Base-by-base conservation (phyloP, 2,329 filamentous ascomycete genomes). In the Tolypocladium amazonense region DNA sequence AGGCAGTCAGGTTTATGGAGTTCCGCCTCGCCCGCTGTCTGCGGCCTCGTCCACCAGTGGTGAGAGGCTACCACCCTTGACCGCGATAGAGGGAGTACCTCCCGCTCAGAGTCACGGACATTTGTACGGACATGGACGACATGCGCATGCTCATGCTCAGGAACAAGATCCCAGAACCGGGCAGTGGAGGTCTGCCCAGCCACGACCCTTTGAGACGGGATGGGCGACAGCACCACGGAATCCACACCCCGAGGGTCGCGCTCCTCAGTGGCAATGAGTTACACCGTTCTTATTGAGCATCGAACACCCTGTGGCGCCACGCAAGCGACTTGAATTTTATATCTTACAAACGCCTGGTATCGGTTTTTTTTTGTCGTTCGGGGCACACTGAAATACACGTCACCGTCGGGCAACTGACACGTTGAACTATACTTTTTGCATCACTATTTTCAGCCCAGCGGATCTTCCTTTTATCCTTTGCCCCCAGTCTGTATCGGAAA, bases 41-140 rank as follows among this genome's bases (percentile, higher is more conserved):
- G 70, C 73, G 11, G 65, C 72, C n/a, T 71, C 73, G 8, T 71
- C 74, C 1, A 68, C 70, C 1, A 71, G 72, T 6, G 71, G 72
- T 15, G 77, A 80, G 12, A 73, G 78, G 59, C 69, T 83, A 3
- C 80, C 80, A 5, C 79, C 80, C 2, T 65, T 83, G 43, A 73
- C 79, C 57, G 64, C 67, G 6, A 76, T 82, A 63, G 79, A 82
- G 50, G 71, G 72, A 4, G 64, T 65, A 1, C 67, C 64, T 15
- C 65, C 67, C 6, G 58, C 55, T 7, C 63, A 66, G 52, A 63
- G 66, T 9, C 58, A 66, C 25, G 63, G 61, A 9, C 57, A 64
- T 15, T 70, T 71, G 6, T 68, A 66, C 39, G 64, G 65, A 18
- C 70, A 54, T n/a, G n/a, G 11, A 47, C 39, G 20, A 43, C 43